Base-by-base conservation (phyloP, 768 basidiomycete species). In the Paxillus involutus region DNA sequence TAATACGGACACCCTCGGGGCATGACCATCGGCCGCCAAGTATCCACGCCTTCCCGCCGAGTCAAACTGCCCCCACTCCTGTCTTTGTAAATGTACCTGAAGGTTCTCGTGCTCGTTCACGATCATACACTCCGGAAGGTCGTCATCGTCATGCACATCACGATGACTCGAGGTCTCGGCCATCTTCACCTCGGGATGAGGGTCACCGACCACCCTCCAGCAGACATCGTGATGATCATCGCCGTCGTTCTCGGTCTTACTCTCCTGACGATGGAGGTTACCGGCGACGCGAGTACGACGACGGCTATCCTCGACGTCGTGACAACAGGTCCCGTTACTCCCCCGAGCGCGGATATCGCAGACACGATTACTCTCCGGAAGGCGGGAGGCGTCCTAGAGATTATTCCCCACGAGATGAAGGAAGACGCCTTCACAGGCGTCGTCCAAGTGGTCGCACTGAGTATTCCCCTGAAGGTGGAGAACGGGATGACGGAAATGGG, bases 231-330 rank as follows among this genome's bases (percentile, higher is more conserved):
- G 51, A 51, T 37, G 45, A 41, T 21, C 49, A 51, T 51, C 55
- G 59, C 47, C 51, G 55, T 35, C 63, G 63, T 19, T 65, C 69
- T 51, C 64, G 63, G 24, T 61, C 59, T 6, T 59, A 62, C 44
- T 67, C 65, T 1, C 65, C 65, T 3, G 57, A 57, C 9, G 55
- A 58, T 42, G 3, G 39, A 36, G 30, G 45, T 12, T 21, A 44
- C 40, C 43, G 24, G 13, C 39, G 59, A 40, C 51, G 52, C 36
- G 56, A 39, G 7, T 56, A 67, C 32, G 57, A 63, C 3, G 53
- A 57, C 17, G 56, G 26, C 26, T 26, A 59, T 51, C 61, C 41
- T 19, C 51, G 58, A 32, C 47, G 48, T 50, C 19, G 52, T 36
- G 49, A 58, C 36, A 37, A 21, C 43, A 24, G 42, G 37, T 62